A percentile compares a stretch with the other conserved stretches of the same genome.
Conservation (phyloP, 108 stramenopile genomes). For the Asterionellopsis glacialis region DNA sequence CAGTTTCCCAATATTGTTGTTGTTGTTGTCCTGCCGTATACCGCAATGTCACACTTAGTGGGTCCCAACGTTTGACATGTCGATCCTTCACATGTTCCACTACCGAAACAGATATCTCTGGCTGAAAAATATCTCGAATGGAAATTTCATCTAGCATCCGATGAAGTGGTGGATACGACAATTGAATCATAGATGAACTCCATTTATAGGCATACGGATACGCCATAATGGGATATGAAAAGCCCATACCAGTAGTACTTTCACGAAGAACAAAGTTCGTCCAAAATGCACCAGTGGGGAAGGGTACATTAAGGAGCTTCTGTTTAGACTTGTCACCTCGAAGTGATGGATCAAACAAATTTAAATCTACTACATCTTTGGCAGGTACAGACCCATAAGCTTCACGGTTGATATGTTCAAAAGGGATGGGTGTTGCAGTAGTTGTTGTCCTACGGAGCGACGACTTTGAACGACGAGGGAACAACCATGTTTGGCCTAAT, state of each 20-base stretch:
- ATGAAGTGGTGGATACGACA: constrained; percentile 66
- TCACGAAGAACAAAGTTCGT: constrained; percentile 65
- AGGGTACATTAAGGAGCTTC: constrained; percentile 47
- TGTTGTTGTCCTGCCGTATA: too few species aligned
- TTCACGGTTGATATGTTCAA: too few species aligned
- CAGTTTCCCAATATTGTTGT: constrained; percentile 53
- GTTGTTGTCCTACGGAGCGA: too few species aligned
- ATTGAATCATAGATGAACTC: constrained; percentile 47
- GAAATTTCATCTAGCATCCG: constrained; percentile 28
- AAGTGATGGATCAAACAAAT: constrained; percentile 41
- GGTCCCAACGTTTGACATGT: constrained; percentile 58
- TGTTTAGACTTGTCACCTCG: constrained; percentile 1
- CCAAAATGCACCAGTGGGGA: constrained; percentile 87
- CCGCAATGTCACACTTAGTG: constrained; percentile 67
- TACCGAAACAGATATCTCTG: constrained; percentile 57
- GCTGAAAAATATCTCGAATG: constrained; percentile 64
- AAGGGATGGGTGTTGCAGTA: too few species aligned
- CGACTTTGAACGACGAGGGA: too few species aligned
- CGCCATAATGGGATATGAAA: constrained; percentile 75
- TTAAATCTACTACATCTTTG: constrained; percentile 43
- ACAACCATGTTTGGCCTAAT: too few species aligned
- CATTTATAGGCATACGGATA: constrained; percentile 83
- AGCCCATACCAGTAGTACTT: constrained; percentile 28
- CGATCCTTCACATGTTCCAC: constrained; percentile 37
- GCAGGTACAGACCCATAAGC: constrained; percentile 19